Evolutionary conservation across 2,329 filamentous ascomycete species (phyloP).

Genomic region (Apiospora rasikravindrae): DNA sequence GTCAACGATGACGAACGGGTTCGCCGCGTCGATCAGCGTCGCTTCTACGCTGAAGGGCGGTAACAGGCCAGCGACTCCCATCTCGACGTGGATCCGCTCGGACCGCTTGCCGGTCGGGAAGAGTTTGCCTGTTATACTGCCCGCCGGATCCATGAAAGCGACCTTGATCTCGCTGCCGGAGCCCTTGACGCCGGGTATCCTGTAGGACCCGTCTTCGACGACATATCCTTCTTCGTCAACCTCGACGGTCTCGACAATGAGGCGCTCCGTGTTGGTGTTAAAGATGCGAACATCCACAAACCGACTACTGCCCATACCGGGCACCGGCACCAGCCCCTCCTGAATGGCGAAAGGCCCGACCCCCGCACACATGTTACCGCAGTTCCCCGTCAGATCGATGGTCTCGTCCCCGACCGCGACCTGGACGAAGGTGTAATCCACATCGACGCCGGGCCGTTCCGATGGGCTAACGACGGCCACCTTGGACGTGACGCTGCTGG

Average conservation of each 20-base stretch:
- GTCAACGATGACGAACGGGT: conserved; percentile 57
- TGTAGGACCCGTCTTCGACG: conserved; percentile 54
- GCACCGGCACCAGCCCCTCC: conserved; percentile 44
- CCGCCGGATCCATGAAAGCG: conserved; percentile 63
- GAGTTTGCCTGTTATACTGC: conserved; percentile 63
- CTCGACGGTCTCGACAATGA: conserved; percentile 60
- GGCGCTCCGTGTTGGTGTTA: conserved; percentile 67
- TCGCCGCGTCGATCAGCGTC: conserved; percentile 44
- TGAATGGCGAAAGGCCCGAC: conserved; percentile 66
- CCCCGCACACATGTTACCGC: conserved; percentile 66
- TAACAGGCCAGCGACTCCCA: not conserved
- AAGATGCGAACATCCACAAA: conserved; percentile 50
- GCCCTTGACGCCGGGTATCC: conserved; percentile 63
- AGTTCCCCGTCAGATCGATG: conserved; percentile 65
- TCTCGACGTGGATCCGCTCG: conserved; percentile 49
- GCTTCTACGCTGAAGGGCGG: conserved; percentile 38
- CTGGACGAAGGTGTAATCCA: conserved; percentile 69
- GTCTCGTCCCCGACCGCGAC: conserved; percentile 60
- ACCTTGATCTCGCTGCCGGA: conserved; percentile 60
- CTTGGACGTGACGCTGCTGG: conserved; percentile 65
- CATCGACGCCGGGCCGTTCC: conserved; percentile 50
- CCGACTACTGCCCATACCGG: not conserved
- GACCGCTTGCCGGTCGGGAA: conserved; percentile 61
- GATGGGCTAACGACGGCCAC: conserved; percentile 59
- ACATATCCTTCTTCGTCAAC: conserved; percentile 53